Conservation (phyloP, 345 rosid genomes). For the Eucalyptus curtisii region DNA sequence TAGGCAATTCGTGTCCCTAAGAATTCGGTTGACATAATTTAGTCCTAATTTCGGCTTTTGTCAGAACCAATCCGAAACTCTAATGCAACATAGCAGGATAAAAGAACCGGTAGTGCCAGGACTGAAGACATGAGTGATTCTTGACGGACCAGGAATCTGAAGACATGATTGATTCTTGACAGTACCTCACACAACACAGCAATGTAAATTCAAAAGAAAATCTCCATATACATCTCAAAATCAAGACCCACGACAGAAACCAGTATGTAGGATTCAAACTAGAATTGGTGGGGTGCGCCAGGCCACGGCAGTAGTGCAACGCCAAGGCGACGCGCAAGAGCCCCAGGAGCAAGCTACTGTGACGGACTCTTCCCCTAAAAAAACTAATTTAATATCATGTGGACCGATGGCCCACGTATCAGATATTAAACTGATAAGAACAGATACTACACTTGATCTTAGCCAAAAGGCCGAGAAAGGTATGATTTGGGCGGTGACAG, state of each 20-base stretch:
- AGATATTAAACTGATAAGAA: slow-evolving; percentile 57
- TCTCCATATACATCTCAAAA: neutral
- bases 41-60: neutral
- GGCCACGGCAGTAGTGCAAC: slow-evolving; percentile 5
- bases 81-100: neutral
- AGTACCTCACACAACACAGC: neutral
- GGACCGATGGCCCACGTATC: slow-evolving; percentile 26
- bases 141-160: neutral
- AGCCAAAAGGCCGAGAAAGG: slow-evolving; percentile 69
- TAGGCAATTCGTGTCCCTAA: neutral
- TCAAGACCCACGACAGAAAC: neutral
- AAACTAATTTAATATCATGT: slow-evolving; percentile 30
- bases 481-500: neutral
- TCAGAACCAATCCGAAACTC: neutral
- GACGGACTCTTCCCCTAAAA: neutral
- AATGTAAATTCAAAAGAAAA: neutral
- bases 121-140: neutral
- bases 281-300: neutral
- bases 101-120: neutral
- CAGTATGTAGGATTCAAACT: neutral
- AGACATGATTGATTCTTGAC: neutral
- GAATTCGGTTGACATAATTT: neutral
- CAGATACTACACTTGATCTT: slow-evolving; percentile 60
- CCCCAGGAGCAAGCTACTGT: slow-evolving; percentile 3
- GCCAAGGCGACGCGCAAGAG: neutral